Percentiles rank a stretch among this genome's conserved stretches.
phyloP scores from a whole-genome alignment of 2,329 filamentous ascomycete genomes.

The Xylariaceae sp. region DNA sequence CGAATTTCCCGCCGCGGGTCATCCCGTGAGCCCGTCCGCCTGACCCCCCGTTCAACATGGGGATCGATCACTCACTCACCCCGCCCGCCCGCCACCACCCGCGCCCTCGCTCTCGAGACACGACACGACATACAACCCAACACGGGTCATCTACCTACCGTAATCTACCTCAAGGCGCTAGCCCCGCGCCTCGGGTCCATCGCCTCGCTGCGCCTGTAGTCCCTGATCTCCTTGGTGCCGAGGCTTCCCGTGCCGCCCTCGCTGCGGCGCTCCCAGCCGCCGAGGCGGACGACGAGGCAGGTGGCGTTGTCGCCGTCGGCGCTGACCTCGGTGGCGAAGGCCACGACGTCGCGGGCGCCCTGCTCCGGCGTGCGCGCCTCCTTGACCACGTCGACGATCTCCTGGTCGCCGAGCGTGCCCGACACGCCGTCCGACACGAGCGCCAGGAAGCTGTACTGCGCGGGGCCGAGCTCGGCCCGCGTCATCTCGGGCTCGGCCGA shows the following conservation, averaged over 20 bases:
- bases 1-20: too few relatives aligned
- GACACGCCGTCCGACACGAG: conserved; percentile 85
- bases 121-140: too few relatives aligned
- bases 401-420: conserved; percentile 80
- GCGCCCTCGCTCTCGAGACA: too few relatives aligned
- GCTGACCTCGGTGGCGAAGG: conserved; percentile 81
- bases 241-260: conserved; percentile 86
- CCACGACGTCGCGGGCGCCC: conserved; percentile 69
- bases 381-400: conserved; percentile 93
- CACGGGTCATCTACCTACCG: too few relatives aligned
- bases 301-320: conserved; percentile 60
- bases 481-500: conserved; percentile 87
- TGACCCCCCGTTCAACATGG: too few relatives aligned
- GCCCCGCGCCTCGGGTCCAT: conserved; percentile 69
- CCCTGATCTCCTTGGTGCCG: conserved; percentile 85
- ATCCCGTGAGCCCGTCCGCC: too few relatives aligned
- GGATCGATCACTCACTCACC: too few relatives aligned
- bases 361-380: conserved; percentile 88
- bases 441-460: conserved; percentile 83
- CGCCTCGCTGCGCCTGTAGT: conserved; percentile 74
- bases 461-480: conserved; percentile 69
- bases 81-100: too few relatives aligned
- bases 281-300: conserved; percentile 58
- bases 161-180: too few relatives aligned
- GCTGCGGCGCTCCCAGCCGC: conserved; percentile 62